These are phyloP conservation scores for Psophocarpus tetragonolobus DNA, from an alignment of 306 rosid species.

Conservation along the genomic window DNA sequence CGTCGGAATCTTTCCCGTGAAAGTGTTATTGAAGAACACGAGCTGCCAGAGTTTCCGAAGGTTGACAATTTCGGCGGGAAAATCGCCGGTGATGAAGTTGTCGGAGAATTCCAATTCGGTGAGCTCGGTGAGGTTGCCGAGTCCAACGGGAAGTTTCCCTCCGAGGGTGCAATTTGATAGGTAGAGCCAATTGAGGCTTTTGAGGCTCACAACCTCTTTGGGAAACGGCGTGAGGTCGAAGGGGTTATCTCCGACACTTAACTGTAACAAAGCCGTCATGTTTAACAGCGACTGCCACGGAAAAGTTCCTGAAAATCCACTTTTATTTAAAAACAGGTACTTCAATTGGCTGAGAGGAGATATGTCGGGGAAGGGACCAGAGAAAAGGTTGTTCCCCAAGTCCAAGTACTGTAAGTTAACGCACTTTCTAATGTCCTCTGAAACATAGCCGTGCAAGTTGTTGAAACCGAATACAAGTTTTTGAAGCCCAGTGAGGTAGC, in stretches of 20 bases:
- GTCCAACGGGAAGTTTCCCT: conserved; percentile 65
- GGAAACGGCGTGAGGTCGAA: conserved; percentile 64
- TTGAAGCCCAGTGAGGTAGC: conserved; percentile 56
- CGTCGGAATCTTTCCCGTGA: conserved; percentile 69
- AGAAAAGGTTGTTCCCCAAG: conserved; percentile 67
- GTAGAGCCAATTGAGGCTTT: conserved; percentile 64
- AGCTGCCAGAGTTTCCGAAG: conserved; percentile 78
- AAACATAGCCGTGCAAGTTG: conserved; percentile 42
- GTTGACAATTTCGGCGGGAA: conserved; percentile 70
- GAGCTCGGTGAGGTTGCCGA: conserved; percentile 70
- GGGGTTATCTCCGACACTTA: conserved; percentile 80
- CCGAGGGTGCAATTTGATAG: conserved; percentile 57
- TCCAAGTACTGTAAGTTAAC: conserved; percentile 57
- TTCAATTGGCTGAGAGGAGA: conserved; percentile 48
- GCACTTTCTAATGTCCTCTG: conserved; percentile 61
- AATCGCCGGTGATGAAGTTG: conserved; percentile 59
- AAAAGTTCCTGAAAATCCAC: conserved; percentile 70
- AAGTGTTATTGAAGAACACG: conserved; percentile 52
- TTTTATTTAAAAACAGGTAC: conserved; percentile 53
- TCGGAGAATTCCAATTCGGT: conserved; percentile 58
- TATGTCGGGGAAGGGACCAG: conserved; percentile 64
- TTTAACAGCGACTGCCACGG: conserved; percentile 70
- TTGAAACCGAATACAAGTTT: conserved; percentile 71
- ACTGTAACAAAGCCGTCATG: conserved; percentile 49
- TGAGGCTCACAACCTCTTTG: conserved; percentile 40